Base-by-base conservation (phyloP, 2,329 filamentous ascomycete genomes). In the Botrytis elliptica region DNA sequence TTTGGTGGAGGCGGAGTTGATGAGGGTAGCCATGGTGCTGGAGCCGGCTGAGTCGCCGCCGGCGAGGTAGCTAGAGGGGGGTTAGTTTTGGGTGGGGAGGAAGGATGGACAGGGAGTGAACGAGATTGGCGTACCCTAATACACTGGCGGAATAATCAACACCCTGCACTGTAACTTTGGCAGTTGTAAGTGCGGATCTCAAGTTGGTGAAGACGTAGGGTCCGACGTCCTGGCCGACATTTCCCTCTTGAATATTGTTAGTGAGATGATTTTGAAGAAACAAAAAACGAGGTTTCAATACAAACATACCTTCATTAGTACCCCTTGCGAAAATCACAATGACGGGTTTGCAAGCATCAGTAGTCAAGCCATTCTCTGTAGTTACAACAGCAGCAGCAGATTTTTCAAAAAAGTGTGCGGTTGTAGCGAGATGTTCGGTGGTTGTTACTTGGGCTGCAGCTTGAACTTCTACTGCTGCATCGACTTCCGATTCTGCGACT, bases 251-350 rank as follows among this genome's bases (percentile, higher is more conserved):
- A 29, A 42, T 29, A 40, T 68, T 12, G 49, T 68, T 68, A 68
- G 65, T 52, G 18, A 42, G 33, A 14, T 20, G 22, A 8, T 4
- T 18, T 9, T 57, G 52, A 18, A 29, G 6, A 57, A 65, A 18
- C 16, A 38, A 18, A 25, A 36, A 38, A 6, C 40, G 7, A 46
- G 44, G 18, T 18, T 25, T 16, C 8, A 60, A 25, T 10, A 25
- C 18, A 60, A 38, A 42, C 65, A 68, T 57, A 68, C 65, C 65
- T 76, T 87, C 85, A 22, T 83, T 84, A 14, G 85, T 86, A 29
- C 84, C 85, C 66, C 85, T 83, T 12, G 85, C 85, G 74, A 84
- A 87, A 64, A 86, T 84, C 69, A 87, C 63, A 60, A 72, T 72
- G 14, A 72, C 70, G 9, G 70, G n/a, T 12, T 72, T 72, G 1